These are phyloP conservation scores for Eucalyptus coolabah DNA, from an alignment of 345 rosid genomes.

Conservation along the genomic window DNA sequence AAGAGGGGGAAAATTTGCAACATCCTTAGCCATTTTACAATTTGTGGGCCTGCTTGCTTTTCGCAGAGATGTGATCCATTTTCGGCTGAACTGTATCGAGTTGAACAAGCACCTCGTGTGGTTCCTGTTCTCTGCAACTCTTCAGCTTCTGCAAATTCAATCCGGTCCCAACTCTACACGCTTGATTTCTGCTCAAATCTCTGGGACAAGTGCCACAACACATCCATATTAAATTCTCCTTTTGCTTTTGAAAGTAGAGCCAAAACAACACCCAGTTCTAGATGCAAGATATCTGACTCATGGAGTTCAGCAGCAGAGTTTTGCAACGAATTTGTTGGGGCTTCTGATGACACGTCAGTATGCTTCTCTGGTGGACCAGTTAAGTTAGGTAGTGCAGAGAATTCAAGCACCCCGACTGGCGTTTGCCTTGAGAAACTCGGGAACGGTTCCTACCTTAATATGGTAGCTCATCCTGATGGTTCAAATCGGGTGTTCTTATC, in stretches of 20 bases:
- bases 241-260: slow-evolving; percentile 56
- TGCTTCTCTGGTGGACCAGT: slow-evolving; percentile 60
- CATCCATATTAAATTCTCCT: slow-evolving; percentile 49
- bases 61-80: slow-evolving; percentile 78
- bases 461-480: slow-evolving; percentile 90
- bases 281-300: slow-evolving; percentile 24
- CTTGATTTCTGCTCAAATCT: slow-evolving; percentile 59
- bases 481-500: slow-evolving; percentile 69
- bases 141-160: slow-evolving; percentile 35
- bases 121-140: slow-evolving; percentile 87
- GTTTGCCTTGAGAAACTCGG: slow-evolving; percentile 73
- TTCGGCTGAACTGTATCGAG: slow-evolving; percentile 56
- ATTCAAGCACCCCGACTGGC: slow-evolving; percentile 35
- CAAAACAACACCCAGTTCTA: slow-evolving; percentile 26
- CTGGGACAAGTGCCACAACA: slow-evolving; percentile 79
- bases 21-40: background rate
- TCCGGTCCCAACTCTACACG: slow-evolving; percentile 27
- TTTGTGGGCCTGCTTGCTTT: background rate
- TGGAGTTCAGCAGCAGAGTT: slow-evolving; percentile 64
- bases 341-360: slow-evolving; percentile 24
- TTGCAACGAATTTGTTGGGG: slow-evolving; percentile 56
- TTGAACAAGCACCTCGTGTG: slow-evolving; percentile 20
- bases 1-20: background rate
- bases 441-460: slow-evolving; percentile 54
- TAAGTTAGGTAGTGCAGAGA: slow-evolving; percentile 7